Evolutionary conservation across 2,329 filamentous ascomycete species (phyloP), one percentile per base, ranked within the genome.

Genomic region (Scytalidium sp.): DNA sequence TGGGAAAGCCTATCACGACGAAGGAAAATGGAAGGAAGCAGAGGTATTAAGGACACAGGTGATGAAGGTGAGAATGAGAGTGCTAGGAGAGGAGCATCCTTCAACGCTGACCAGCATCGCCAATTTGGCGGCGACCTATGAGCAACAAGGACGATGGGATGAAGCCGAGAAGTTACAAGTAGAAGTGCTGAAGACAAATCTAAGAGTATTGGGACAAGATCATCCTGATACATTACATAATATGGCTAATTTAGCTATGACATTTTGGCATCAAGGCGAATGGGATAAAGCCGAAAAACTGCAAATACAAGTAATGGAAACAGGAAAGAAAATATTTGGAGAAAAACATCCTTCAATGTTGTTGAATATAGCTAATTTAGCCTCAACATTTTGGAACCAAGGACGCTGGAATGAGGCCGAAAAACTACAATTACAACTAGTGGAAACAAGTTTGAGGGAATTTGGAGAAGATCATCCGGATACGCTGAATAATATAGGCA

Each of bases 331-430:
- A 17, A 29, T 15, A 46, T 47, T 36, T 7, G 32, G 32, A 4
- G 8, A 36, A n/a, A 43, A 50, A 21, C 43, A 49, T 44, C 50
- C 47, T 13, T 4, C 3, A 21, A 49, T 42, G 42, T 45, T 56
- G 47, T 41, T 15, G 13, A 51, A 25, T 44, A 58, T 53, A 43
- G 21, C 22, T 32, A 47, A 51, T 19, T 42, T 58, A 17, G 53
- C 50, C 10, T 50, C 20, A 19, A 56, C 43, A 27, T 54, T 46
- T 23, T 17, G 25, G 48, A 46, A 46, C 22, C 41, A 56, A 41
- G 49, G 55, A 21, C 47, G 49, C 4, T 50, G 29, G 40, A 47
- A 42, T 15, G 48, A 54, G 44, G 50, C 53, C 21, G 50, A 52
- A 23, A 20, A 47, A 9, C 41, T 53, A 36, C 13, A 43, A 20